Evolutionary conservation across 169 alveolate species (phyloP).

Genomic region (Plasmodium malariae): DNA sequence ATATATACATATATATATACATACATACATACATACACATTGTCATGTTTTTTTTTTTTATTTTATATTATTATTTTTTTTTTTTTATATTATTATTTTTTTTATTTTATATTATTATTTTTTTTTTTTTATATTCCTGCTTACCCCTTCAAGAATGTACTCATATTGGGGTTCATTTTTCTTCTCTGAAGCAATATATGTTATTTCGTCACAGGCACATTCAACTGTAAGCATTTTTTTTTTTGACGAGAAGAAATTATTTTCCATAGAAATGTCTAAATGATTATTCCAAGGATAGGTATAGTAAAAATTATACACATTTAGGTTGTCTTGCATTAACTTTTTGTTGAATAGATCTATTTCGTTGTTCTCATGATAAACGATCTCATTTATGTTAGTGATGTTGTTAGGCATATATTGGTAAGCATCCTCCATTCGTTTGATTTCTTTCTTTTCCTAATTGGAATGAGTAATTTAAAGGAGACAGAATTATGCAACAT

Average conservation of each 20-base stretch:
- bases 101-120: too few species aligned
- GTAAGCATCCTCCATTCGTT: constrained; percentile 39
- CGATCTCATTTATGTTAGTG: constrained; percentile 34
- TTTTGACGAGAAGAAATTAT: constrained; percentile 36
- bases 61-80: too few species aligned
- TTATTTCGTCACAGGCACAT: constrained; percentile 40
- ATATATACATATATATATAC: too few species aligned
- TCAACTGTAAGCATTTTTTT: constrained; percentile 44
- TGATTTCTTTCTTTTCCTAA: constrained; percentile 38
- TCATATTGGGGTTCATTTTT: neutral
- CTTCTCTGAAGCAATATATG: constrained; percentile 21
- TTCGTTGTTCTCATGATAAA: constrained; percentile 56
- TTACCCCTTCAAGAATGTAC: constrained; percentile 7
- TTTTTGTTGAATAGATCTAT: constrained; percentile 38
- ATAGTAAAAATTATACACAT: constrained; percentile 29
- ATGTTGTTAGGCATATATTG: constrained; percentile 41
- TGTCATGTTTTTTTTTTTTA: neutral
- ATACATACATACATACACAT: too few species aligned
- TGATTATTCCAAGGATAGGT: constrained; percentile 56
- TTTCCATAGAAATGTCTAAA: constrained; percentile 43
- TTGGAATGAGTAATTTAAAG: neutral
- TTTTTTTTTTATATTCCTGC: neutral
- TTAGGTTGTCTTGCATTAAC: constrained; percentile 40
- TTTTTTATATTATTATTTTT: neutral
- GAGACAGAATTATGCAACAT: constrained; percentile 3